Base-by-base conservation (phyloP, 1,139 yeast species). In the Yamadazyma mexicana region DNA sequence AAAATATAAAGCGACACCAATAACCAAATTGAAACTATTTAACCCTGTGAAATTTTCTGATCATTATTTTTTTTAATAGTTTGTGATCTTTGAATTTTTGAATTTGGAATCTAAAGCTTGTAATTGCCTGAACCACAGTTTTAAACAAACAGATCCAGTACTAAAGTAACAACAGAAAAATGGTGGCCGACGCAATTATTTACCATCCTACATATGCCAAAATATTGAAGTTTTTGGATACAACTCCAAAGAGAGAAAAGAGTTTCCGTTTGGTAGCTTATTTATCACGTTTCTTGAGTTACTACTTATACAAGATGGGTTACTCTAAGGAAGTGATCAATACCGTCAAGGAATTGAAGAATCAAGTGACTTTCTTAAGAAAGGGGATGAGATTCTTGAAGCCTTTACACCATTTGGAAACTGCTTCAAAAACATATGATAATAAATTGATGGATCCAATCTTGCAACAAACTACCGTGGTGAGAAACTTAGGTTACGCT, bases 301-400 rank as follows among this genome's bases (percentile, higher is more conserved):
- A 66, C 62, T 79, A 81, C 58, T 75, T 81, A 34, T 73, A 72
- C 41, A 79, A 83, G 52, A 73, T 78, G 52, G 89, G 89, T 17
- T 79, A 70, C 55, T 56, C 79, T 16, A 62, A 69, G 38, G 73
- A 74, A 37, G 56, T 77, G 16, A 75, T 83, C 33, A 69, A 66
- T 43, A 59, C 74, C 42, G 75, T 81, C 64, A 69, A 69, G 49
- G 66, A 70, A 17, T 58, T 85, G 42, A 83, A 81, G 60, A 59
- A 61, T 36, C 81, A 83, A 47, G 72, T 83, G 28, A 80, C 87
- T 14, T 69, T 85, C 48, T 75, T 88, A 44, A 81, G 98, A 61
- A 91, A 91, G 68, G 82, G 91, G 16, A 69, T 91, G 74, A 77
- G 98, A 55, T 82, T 84, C 58, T 79, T 89, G 50, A 91, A 89